Percentiles rank a stretch among this genome's conserved stretches.
phyloP scores from a whole-genome alignment of 2,329 filamentous ascomycete genomes.

The Nemania serpens region DNA sequence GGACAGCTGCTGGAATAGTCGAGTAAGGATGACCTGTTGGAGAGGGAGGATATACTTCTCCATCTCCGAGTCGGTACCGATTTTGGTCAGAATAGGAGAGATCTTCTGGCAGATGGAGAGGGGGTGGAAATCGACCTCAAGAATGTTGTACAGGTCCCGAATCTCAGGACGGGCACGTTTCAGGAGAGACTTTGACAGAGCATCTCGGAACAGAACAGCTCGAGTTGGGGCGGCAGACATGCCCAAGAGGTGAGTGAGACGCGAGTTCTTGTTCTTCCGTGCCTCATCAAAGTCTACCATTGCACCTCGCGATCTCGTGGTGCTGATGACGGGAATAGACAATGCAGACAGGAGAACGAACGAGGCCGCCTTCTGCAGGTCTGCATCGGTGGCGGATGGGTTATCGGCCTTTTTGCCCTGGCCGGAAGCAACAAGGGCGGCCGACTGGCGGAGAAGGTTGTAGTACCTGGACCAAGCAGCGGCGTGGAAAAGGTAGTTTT shows the following conservation, averaged over 20 bases:
- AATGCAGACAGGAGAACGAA: constrained; percentile 94
- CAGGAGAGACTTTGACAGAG: constrained; percentile 90
- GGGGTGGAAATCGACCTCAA: constrained; percentile 98
- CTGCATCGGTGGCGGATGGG: constrained; percentile 83
- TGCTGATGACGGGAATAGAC: constrained; percentile 99
- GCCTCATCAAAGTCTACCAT: constrained; percentile 97
- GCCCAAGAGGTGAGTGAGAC: constrained; percentile 91
- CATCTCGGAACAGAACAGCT: constrained; percentile 91
- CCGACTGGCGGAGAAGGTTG: constrained; percentile 90
- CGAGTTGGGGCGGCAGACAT: constrained; percentile 91
- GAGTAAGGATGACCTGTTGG: constrained; percentile 97
- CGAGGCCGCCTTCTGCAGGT: constrained; percentile 91
- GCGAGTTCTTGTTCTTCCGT: constrained; percentile 98
- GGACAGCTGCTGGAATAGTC: constrained; percentile 97
- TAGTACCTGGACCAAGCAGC: constrained; percentile 98
- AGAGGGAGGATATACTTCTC: constrained; percentile 94
- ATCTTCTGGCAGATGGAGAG: constrained; percentile 99
- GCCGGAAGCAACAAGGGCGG: constrained; percentile 78
- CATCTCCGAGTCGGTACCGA: constrained; percentile 93
- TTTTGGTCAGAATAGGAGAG: constrained; percentile 91
- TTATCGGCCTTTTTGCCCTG: constrained; percentile 94
- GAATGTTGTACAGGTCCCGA: constrained; percentile 94
- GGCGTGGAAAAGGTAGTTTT: constrained; percentile 99
- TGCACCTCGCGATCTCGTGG: constrained; percentile 90
- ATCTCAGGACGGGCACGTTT: constrained; percentile 94